Conservation (phyloP, 108 stramenopile species). For the Cyclotella choctawhatcheeana region DNA sequence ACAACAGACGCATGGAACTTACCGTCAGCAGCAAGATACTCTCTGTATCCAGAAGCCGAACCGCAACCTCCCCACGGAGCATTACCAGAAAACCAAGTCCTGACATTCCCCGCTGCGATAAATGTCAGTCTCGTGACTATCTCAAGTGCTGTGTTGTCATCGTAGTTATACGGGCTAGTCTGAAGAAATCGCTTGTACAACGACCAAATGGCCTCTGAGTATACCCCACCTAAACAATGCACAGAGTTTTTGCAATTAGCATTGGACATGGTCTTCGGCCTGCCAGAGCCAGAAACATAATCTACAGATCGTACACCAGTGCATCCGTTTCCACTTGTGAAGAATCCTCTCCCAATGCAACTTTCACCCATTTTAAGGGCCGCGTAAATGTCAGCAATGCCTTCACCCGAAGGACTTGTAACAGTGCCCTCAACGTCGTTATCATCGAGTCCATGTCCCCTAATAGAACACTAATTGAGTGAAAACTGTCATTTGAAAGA, state of each 20-base stretch:
- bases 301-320: constrained; percentile 28
- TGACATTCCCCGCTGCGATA: constrained; percentile 32
- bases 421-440: not conserved
- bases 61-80: constrained; percentile 23
- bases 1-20: not conserved
- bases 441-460: constrained; percentile 4
- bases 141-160: constrained; percentile 30
- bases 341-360: constrained; percentile 28
- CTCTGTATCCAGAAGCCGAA: constrained; percentile 22
- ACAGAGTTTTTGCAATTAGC: constrained; percentile 6
- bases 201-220: constrained; percentile 31
- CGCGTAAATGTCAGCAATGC: constrained; percentile 32
- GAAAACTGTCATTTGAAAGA: too few relatives aligned
- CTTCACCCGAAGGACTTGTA: constrained; percentile 12
- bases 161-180: constrained; percentile 9
- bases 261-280: constrained; percentile 13
- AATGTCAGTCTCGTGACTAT: constrained; percentile 26
- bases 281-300: not conserved
- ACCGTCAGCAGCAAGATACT: constrained; percentile 33
- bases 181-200: constrained; percentile 25
- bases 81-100: constrained; percentile 32
- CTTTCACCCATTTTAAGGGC: constrained; percentile 17
- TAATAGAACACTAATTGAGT: constrained; percentile 2
- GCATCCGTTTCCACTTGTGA: not conserved
- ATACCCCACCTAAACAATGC: constrained; percentile 19